Percentiles rank a stretch among this genome's conserved stretches.
These are phyloP conservation scores for Porphyridium purpureum DNA, from an alignment of 23 red algal genomes.

Conservation along the genomic window DNA sequence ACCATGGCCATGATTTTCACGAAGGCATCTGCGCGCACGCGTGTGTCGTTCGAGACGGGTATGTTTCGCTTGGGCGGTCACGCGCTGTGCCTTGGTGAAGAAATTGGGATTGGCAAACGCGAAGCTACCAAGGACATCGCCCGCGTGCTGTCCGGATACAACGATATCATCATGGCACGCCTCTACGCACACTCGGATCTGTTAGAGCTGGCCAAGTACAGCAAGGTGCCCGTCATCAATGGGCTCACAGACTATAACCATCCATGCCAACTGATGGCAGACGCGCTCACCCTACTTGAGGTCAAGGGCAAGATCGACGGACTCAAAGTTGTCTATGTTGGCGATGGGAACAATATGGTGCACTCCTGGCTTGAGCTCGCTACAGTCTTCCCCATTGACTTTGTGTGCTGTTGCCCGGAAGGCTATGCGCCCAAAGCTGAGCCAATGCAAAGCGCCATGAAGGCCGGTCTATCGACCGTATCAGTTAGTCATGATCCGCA, in stretches of 20 bases:
- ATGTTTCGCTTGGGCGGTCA: constrained; percentile 78
- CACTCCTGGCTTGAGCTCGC: constrained; percentile 96
- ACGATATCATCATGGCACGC: constrained; percentile 97
- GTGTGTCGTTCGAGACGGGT: constrained; percentile 93
- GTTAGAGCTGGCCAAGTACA: constrained; percentile 46
- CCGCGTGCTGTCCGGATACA: constrained; percentile 76
- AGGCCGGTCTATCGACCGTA: constrained; percentile 18
- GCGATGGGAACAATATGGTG: constrained; percentile 99
- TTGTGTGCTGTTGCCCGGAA: constrained; percentile 76
- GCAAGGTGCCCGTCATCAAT: constrained; percentile 89
- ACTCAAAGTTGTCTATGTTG: constrained; percentile 84
- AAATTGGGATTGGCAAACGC: constrained; percentile 80
- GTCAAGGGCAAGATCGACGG: constrained; percentile 48
- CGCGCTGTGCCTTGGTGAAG: constrained; percentile 72
- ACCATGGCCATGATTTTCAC: constrained; percentile 97
- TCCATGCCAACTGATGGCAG: constrained; percentile 93
- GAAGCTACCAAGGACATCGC: constrained; percentile 85
- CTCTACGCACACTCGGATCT: constrained; percentile 75
- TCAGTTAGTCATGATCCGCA: constrained; percentile 35
- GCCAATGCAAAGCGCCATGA: constrained; percentile 15
- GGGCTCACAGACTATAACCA: constrained; percentile 98
- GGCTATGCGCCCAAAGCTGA: constrained; percentile 60
- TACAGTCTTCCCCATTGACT: constrained; percentile 32
- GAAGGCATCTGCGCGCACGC: constrained; percentile 74
- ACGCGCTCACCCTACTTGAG: constrained; percentile 89